Evolutionary conservation across 2,329 filamentous ascomycete species (phyloP).

Genomic region (Parafenestella ontariensis): DNA sequence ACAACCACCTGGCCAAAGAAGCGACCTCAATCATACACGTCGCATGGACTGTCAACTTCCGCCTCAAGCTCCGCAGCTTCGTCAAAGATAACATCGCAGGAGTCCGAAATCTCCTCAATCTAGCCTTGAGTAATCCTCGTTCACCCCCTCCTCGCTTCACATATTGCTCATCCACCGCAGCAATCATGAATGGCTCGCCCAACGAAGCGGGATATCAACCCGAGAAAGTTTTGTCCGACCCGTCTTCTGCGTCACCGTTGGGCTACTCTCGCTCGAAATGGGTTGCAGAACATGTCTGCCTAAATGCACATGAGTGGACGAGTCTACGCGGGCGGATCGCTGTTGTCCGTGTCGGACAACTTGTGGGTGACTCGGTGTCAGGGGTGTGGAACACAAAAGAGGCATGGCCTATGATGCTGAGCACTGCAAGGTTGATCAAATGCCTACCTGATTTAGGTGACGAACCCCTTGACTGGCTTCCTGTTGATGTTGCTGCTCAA

Average conservation of each 20-base stretch:
- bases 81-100: conserved; percentile 60
- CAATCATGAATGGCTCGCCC: conserved; percentile 43
- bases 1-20: conserved; percentile 51
- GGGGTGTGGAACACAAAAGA: conserved; percentile 43
- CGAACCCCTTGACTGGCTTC: conserved; percentile 43
- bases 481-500: conserved; percentile 51
- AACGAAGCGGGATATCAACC: conserved; percentile 36
- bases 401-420: conserved; percentile 48
- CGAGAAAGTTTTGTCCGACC: conserved; percentile 53
- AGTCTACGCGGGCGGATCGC: conserved; percentile 36
- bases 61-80: conserved; percentile 63
- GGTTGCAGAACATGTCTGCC: conserved; percentile 65
- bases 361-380: conserved; percentile 41
- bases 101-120: conserved; percentile 57
- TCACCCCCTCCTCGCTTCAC: conserved; percentile 48
- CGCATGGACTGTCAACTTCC: conserved; percentile 72
- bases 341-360: conserved; percentile 52
- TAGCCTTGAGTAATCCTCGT: conserved; percentile 49
- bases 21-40: conserved; percentile 65
- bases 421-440: conserved; percentile 35
- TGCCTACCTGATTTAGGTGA: conserved; percentile 39
- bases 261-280: conserved; percentile 65
- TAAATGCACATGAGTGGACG: conserved; percentile 43
- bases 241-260: conserved; percentile 54
- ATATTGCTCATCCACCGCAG: conserved; percentile 63